These are phyloP conservation scores for Agaricales sp. DNA, from an alignment of 1,284 basidiomycete genomes.

Conservation along the genomic window DNA sequence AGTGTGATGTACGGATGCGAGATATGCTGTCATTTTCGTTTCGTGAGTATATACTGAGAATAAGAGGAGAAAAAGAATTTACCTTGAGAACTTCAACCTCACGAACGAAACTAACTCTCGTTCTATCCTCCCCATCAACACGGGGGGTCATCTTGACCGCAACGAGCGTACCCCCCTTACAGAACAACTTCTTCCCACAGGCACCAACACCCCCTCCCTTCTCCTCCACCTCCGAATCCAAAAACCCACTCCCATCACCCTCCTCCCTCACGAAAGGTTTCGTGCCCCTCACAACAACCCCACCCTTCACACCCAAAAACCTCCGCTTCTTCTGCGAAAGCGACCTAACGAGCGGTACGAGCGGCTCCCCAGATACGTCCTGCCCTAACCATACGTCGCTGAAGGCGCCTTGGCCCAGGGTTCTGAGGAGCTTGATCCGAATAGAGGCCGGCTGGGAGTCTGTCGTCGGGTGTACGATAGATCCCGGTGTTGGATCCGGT, in stretches of 20 bases:
- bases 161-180: conserved; percentile 7
- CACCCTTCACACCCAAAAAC: neutral
- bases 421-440: conserved; percentile 35
- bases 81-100: conserved; percentile 83
- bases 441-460: conserved; percentile 8
- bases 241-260: neutral
- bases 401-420: conserved; percentile 68
- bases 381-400: conserved; percentile 69
- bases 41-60: conserved; percentile 18
- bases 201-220: neutral
- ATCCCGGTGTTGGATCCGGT: neutral
- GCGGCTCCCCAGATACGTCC: conserved; percentile 33
- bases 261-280: neutral
- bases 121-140: conserved; percentile 42
- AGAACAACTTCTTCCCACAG: conserved; percentile 8
- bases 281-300: neutral
- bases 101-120: conserved; percentile 75
- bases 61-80: conserved; percentile 16
- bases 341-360: conserved; percentile 27
- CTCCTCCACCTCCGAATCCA: conserved; percentile 6
- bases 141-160: conserved; percentile 74
- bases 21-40: conserved; percentile 40
- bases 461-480: conserved; percentile 1
- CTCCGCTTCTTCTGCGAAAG: conserved; percentile 11
- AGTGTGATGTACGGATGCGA: conserved; percentile 79